A percentile compares a stretch with the other conserved stretches of the same genome.
Conservation (phyloP, 177 flowering plant genomes). For the Vitis hybrid region DNA sequence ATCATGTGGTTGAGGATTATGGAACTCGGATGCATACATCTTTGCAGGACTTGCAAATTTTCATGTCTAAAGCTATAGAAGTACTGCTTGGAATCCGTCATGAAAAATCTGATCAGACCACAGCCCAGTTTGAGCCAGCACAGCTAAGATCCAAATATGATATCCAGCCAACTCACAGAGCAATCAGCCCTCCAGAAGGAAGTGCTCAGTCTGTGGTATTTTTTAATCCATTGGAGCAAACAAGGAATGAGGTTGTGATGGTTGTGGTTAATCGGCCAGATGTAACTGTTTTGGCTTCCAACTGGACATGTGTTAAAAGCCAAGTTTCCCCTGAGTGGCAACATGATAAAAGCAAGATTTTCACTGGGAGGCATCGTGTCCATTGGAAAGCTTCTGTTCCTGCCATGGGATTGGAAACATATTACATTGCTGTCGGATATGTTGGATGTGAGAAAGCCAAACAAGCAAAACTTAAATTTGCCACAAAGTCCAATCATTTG, state of each 20-base stretch:
- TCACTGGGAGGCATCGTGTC: slow-evolving; percentile 86
- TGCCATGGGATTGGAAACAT: slow-evolving; percentile 83
- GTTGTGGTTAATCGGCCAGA: slow-evolving; percentile 71
- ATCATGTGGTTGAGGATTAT: slow-evolving; percentile 92
- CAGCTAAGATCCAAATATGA: slow-evolving; percentile 81
- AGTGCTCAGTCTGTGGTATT: slow-evolving; percentile 65
- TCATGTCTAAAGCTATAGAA: slow-evolving; percentile 95
- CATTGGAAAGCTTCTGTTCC: slow-evolving; percentile 87
- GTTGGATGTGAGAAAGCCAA: slow-evolving; percentile 80
- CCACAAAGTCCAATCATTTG: slow-evolving; percentile 28
- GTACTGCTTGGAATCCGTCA: slow-evolving; percentile 68
- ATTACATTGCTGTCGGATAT: slow-evolving; percentile 77
- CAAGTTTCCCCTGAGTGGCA: slow-evolving; percentile 89
- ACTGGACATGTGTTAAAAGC: slow-evolving; percentile 88
- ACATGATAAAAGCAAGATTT: slow-evolving; percentile 56
- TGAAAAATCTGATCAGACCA: slow-evolving; percentile 65
- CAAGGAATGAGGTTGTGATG: slow-evolving; percentile 88
- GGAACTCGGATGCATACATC: slow-evolving; percentile 93
- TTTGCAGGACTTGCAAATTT: slow-evolving; percentile 83
- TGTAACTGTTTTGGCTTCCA: slow-evolving; percentile 75
- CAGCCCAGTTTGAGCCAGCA: slow-evolving; percentile 73
- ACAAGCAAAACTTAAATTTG: slow-evolving; percentile 56
- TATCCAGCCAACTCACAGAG: slow-evolving; percentile 71
- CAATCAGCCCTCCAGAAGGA: slow-evolving; percentile 60
- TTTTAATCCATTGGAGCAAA: slow-evolving; percentile 88